Evolutionary conservation across 176 grass and related monocot genomes (phyloP).

Genomic region (barley (Hordeum vulgare)): DNA sequence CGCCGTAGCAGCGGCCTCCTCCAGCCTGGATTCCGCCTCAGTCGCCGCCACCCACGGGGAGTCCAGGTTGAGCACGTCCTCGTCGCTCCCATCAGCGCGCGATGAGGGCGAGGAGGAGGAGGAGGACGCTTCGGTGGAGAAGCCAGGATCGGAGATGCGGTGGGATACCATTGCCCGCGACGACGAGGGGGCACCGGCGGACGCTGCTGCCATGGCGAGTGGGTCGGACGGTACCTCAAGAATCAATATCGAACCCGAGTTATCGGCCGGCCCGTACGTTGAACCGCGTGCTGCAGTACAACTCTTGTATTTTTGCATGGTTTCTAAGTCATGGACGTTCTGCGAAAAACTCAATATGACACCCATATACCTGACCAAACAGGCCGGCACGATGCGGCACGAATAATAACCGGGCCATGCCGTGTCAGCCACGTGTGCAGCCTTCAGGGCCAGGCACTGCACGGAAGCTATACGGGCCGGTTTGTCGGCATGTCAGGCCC

Average conservation of each 20-base stretch:
- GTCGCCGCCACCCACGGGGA: constrained; percentile 10
- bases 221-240: neutral
- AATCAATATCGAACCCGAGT: neutral
- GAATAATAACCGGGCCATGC: too few relatives aligned
- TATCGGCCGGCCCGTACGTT: neutral
- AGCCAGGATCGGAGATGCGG: neutral
- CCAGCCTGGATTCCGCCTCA: constrained; percentile 18
- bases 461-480: too few relatives aligned
- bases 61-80: constrained; percentile 22
- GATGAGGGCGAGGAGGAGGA: constrained; percentile 2
- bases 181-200: neutral
- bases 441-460: too few relatives aligned
- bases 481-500: too few relatives aligned
- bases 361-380: too few relatives aligned
- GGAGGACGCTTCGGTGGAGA: neutral
- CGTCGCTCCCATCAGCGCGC: neutral
- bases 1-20: neutral
- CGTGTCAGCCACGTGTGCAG: too few relatives aligned
- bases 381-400: too few relatives aligned
- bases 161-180: neutral
- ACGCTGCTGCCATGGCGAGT: constrained; percentile 2
- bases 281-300: neutral
- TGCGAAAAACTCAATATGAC: too few relatives aligned
- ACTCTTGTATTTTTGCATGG: neutral
- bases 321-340: neutral